Conservation (phyloP, 2,329 filamentous ascomycete species). For the Fusarium sulawesiense region DNA sequence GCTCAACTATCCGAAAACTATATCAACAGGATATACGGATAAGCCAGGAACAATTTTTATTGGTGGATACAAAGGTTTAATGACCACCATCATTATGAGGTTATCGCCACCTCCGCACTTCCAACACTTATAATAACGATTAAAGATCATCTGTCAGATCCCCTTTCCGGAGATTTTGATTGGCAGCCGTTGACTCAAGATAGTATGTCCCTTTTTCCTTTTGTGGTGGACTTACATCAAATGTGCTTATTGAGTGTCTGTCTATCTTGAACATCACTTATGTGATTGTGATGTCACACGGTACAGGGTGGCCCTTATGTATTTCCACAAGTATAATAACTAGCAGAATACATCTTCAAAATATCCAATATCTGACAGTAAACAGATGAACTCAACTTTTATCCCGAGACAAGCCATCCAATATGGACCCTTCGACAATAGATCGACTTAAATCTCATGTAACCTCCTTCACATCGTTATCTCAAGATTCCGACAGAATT, state of each 20-base stretch:
- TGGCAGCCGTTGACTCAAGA: background rate
- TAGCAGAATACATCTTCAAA: background rate
- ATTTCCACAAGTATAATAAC: background rate
- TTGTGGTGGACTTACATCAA: background rate
- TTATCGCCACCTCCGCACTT: constrained; percentile 13
- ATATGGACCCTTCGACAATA: constrained; percentile 13
- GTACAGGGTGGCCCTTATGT: background rate
- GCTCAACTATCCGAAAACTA: background rate
- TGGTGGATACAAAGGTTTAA: background rate
- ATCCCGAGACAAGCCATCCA: background rate
- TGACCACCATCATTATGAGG: constrained; percentile 10
- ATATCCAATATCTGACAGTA: background rate
- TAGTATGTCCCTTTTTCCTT: background rate
- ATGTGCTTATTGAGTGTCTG: background rate
- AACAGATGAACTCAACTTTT: background rate
- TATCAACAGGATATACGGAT: no score
- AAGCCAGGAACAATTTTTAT: background rate
- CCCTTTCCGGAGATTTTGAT: background rate
- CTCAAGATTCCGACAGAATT: constrained; percentile 10
- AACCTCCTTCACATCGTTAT: constrained; percentile 17
- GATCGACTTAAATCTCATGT: constrained; percentile 15
- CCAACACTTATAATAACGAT: background rate
- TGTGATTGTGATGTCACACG: constrained; percentile 16
- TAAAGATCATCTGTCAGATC: background rate
- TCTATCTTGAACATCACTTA: background rate